phyloP scores from a whole-genome alignment of 257 asterid genomes.

The Leonotis leonurus region DNA sequence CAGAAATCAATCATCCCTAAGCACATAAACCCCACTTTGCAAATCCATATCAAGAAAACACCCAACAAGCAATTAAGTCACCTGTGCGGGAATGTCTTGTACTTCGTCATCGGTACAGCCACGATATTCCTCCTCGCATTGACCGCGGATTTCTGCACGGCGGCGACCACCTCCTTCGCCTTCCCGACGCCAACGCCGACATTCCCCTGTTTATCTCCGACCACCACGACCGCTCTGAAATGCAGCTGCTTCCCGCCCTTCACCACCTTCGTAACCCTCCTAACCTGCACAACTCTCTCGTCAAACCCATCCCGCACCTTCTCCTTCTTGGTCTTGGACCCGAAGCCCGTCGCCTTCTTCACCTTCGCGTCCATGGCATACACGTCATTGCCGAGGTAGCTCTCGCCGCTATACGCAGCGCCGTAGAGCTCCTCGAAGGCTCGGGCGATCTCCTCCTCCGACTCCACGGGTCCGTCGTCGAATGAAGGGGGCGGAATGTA shows the following conservation, averaged over 20 bases:
- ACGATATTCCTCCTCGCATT: conserved; percentile 81
- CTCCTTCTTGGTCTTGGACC: conserved; percentile 56
- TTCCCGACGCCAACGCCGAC: conserved; percentile 96
- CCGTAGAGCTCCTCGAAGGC: conserved; percentile 83
- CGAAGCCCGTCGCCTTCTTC: conserved; percentile 54
- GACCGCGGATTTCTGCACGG: conserved; percentile 81
- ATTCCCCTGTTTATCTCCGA: conserved; percentile 82
- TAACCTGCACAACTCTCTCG: conserved; percentile 84
- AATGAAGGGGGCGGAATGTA: conserved; percentile 53
- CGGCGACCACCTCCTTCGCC: conserved; percentile 74
- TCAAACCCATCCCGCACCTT: conserved; percentile 82
- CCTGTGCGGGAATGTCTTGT: conserved; percentile 94
- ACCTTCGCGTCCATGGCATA: conserved; percentile 66
- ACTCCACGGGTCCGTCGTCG: conserved; percentile 67
- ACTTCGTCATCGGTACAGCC: conserved; percentile 82
- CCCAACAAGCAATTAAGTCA: not conserved
- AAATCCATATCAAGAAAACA: not conserved
- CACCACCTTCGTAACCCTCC: conserved; percentile 95
- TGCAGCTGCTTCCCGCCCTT: conserved; percentile 95
- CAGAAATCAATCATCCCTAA: not conserved
- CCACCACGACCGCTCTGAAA: conserved; percentile 80
- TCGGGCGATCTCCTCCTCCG: conserved; percentile 70
- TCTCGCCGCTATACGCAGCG: conserved; percentile 71
- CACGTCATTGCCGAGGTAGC: conserved; percentile 56
- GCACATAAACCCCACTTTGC: not conserved